Base-by-base conservation (phyloP, 2,329 filamentous ascomycete species). In the Apiospora pterosperma region DNA sequence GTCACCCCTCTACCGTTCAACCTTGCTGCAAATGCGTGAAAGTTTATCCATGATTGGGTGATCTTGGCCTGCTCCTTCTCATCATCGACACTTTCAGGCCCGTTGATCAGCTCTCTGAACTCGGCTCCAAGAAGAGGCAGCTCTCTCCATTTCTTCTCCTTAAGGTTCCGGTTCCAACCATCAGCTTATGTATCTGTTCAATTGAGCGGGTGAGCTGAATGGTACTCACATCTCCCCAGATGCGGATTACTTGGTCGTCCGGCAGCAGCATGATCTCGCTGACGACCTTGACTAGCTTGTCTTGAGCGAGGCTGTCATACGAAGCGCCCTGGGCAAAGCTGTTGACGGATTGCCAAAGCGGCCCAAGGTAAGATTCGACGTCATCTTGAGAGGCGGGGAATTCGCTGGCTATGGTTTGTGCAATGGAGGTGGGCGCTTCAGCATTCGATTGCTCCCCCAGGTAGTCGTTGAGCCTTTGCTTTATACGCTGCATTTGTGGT, bases 1-100 rank as follows among this genome's bases (percentile, higher is more conserved):
- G 67, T 61, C 12, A 74, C 64, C 2, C 69, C 72, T 16, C 70
- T 70, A 38, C 69, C 69, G 2, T 71, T 62, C 6, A 75, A 67
- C 21, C 66, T 67, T 12, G 74, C 73, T 2, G 67, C 65, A 65
- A 76, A 74, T 16, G 74, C 72, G 60, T 75, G 72, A 48, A 74
- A 71, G 1, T 70, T 70, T 14, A 75, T 48, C 66, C 69, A 70
- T 2, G 64, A 61, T 1, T 34, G 34, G 6, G 63, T 61, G 10
- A 67, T 60, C 23, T 52, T 36, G 3, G 62, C 61, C 11, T 67
- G 65, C 34, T 69, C 62, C 23, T 67, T 66, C 21, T 67, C 65
- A 4, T 52, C 39, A 1, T 64, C 60, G 25, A 25, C 58, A 2
- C 48, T 48, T n/a, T 31, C 41, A 14, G 66, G 64, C 4, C 67